Evolutionary conservation across 768 basidiomycete genomes (phyloP), one percentile per base, ranked within the genome.

Genomic region (Pulveroboletus sp.): DNA sequence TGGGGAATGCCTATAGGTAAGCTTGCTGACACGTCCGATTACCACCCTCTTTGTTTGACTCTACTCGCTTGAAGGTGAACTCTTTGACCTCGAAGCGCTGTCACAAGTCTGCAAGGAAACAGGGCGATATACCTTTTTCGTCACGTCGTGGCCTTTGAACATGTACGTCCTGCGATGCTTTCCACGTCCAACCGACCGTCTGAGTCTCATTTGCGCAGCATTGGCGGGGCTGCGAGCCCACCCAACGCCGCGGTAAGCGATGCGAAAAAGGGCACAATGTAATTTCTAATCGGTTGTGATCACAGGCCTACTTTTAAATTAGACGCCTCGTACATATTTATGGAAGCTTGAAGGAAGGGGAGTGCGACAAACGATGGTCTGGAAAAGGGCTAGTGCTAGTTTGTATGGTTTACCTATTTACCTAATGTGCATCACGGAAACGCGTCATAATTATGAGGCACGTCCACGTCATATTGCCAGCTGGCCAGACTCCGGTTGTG

Each of bases 81-180:
- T 86, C 57, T 86, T 87, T 61, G 85, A 87, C 62, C 68, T 87
- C 33, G 85, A 87, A 62, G 73, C 75, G 49, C 70, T 87, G 3
- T 76, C 82, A 11, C 66, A 75, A 50, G 67, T 70, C 8, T 87
- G 82, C 58, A 75, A 75, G 5, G 76, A 77, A 52, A 78, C 76
- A 2, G 75, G 77, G 5, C 68, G 83, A 56, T 87, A 84, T 61
- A 82, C 81, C 10, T 86, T 89, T 64, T 87, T 87, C 75, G 85
- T 87, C 68, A 75, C 83, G 1, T 86, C 83, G 3, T 86, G 82
- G 84, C 85, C 85, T 1, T 69, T 89, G 52, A 78, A 85, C 62
- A 79, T 87, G 84, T 85, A 55, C 57, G 81, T 49, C 20, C 33
- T 27, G 27, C 27, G 27, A 29, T 29, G 27, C 27, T 5, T 9